Evolutionary conservation across 345 rosid species (phyloP).

Genomic region (Anacardium occidentale): DNA sequence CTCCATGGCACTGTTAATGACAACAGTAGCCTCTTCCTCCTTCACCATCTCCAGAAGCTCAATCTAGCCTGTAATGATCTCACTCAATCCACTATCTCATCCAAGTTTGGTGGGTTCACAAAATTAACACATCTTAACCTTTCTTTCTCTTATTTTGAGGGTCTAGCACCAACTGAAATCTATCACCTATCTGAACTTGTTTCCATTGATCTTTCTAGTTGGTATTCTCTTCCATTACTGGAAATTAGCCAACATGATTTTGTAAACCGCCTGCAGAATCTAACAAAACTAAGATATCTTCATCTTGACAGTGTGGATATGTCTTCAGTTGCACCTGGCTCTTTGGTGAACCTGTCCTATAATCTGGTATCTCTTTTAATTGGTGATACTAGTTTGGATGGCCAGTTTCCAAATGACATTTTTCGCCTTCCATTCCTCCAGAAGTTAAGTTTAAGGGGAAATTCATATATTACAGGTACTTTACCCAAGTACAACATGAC

Average conservation of each 20-base stretch:
- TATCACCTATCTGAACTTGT: background rate
- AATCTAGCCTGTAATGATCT: conserved; percentile 29
- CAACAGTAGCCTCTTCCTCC: conserved; percentile 26
- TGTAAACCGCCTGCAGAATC: conserved; percentile 4
- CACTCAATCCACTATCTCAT: background rate
- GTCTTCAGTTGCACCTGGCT: background rate
- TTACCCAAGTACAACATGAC: conserved; percentile 4
- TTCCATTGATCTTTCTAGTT: conserved; percentile 16
- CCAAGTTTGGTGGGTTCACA: conserved; percentile 29
- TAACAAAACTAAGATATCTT: conserved; percentile 10
- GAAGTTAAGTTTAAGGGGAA: background rate
- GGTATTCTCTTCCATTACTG: background rate
- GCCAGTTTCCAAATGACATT: conserved; percentile 15
- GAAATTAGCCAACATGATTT: background rate
- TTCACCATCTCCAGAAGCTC: conserved; percentile 19
- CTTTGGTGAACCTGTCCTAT: conserved; percentile 18
- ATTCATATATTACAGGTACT: background rate
- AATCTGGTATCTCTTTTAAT: conserved; percentile 17
- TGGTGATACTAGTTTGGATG: background rate
- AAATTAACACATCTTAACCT: conserved; percentile 21
- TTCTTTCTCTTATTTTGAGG: background rate
- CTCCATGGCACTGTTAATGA: background rate
- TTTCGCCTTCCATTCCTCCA: conserved; percentile 3
- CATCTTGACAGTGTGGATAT: background rate
- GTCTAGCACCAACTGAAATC: background rate